Conservation (phyloP, 805 yeast species). For the Yarrowia bubula region DNA sequence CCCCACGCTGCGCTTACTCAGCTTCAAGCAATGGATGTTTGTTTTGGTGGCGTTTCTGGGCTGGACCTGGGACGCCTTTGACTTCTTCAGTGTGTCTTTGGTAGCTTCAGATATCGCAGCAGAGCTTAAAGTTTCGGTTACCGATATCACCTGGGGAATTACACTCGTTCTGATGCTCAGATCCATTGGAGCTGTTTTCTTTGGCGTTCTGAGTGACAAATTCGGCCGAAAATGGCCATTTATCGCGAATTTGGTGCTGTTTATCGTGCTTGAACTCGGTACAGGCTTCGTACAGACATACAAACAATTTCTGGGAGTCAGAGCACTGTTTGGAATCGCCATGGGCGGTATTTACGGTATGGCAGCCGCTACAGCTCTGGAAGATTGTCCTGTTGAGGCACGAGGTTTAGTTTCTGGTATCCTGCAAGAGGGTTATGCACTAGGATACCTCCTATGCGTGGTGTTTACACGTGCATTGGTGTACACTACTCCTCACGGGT, state of each 20-base stretch:
- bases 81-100: background rate
- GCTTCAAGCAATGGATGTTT: background rate
- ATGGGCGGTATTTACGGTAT: background rate
- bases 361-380: conserved; percentile 1
- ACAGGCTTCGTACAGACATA: background rate
- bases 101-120: background rate
- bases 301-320: background rate
- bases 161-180: background rate
- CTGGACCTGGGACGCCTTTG: conserved; percentile 5
- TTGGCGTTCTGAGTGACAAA: background rate
- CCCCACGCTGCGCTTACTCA: background rate
- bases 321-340: conserved; percentile 1
- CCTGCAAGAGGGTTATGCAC: background rate
- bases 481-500: background rate
- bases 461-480: background rate
- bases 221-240: conserved; percentile 3
- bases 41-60: background rate
- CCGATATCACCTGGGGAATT: background rate
- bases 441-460: background rate
- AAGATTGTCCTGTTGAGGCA: background rate
- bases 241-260: background rate
- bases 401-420: background rate
- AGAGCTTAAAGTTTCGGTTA: background rate
- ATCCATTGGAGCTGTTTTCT: background rate
- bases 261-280: background rate